phyloP scores from a whole-genome alignment of 495 filamentous ascomycete species.

The Lasiosphaeriaceae sp. region DNA sequence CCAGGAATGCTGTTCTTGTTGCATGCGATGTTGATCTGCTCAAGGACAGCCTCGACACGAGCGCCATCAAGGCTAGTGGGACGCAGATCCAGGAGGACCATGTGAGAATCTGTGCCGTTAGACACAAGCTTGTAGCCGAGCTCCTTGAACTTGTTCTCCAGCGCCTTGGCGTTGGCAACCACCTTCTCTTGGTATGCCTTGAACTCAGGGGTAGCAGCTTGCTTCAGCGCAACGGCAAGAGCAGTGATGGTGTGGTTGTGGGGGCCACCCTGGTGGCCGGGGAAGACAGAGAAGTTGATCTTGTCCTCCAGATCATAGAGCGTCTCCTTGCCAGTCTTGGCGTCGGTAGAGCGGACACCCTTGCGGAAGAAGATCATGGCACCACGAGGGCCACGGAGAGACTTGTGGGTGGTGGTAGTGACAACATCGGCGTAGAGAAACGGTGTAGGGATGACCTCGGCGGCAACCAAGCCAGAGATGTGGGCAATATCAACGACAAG shows the following conservation, averaged over 20 bases:
- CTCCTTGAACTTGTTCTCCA: constrained; percentile 74
- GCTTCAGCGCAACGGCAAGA: constrained; percentile 92
- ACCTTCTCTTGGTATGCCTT: constrained; percentile 94
- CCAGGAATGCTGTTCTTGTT: constrained; percentile 99
- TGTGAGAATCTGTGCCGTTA: constrained; percentile 96
- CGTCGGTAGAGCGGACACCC: constrained; percentile 81
- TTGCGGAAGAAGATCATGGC: constrained; percentile 99
- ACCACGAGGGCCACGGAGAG: constrained; percentile 93
- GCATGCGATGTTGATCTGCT: constrained; percentile 97
- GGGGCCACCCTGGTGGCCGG: constrained; percentile 96
- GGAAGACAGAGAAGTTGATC: constrained; percentile 99
- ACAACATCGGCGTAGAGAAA: constrained; percentile 95
- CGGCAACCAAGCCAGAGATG: constrained; percentile 93
- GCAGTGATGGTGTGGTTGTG: constrained; percentile 99
- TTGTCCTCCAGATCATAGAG: constrained; percentile 91
- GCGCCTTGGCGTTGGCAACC: constrained; percentile 84
- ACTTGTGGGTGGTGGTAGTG: constrained; percentile 99
- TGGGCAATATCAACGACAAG: constrained; percentile 98
- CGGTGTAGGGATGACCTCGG: constrained; percentile 89
- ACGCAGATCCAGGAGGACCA: constrained; percentile 92
- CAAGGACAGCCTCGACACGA: constrained; percentile 91
- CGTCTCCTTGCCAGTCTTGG: constrained; percentile 86
- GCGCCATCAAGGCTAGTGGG: constrained; percentile 80
- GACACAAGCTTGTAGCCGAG: constrained; percentile 91
- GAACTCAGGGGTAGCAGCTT: constrained; percentile 90